These are phyloP conservation scores for Penicillium longicatenatum DNA, from an alignment of 495 filamentous ascomycete genomes.

Conservation along the genomic window DNA sequence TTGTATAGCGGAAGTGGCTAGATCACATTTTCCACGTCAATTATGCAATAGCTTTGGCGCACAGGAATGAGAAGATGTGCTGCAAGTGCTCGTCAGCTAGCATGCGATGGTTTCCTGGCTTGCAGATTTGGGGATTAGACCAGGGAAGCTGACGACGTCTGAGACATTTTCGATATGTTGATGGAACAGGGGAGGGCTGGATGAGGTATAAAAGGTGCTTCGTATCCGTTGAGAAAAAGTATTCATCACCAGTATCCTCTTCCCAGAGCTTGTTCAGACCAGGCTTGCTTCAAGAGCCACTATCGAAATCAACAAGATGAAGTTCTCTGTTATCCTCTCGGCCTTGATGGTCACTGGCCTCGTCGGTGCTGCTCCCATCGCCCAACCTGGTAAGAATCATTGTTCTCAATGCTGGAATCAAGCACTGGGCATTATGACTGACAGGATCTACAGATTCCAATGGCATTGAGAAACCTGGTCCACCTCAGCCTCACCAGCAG, in stretches of 20 bases:
- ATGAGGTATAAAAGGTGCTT: slow-evolving; percentile 3
- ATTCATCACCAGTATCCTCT: neutral
- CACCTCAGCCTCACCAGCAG: neutral
- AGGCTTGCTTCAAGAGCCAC: neutral
- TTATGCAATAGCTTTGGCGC: neutral
- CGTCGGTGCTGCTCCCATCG: neutral
- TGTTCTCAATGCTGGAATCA: neutral
- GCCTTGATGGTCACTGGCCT: slow-evolving; percentile 1
- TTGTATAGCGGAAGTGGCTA: neutral
- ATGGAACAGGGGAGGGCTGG: neutral
- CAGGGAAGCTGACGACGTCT: slow-evolving; percentile 1
- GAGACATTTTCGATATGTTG: neutral
- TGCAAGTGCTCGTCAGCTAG: slow-evolving; percentile 2
- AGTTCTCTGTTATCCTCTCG: slow-evolving; percentile 3
- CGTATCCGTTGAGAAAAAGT: neutral
- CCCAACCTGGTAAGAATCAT: neutral
- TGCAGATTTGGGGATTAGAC: neutral
- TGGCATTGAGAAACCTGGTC: slow-evolving; percentile 1
- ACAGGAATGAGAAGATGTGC: slow-evolving; percentile 1
- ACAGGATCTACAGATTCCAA: neutral
- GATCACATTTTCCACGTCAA: slow-evolving; percentile 6
- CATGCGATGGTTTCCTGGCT: neutral
- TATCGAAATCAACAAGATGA: neutral
- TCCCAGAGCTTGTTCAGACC: neutral
- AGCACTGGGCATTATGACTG: neutral